Base-by-base conservation (phyloP, 345 rosid genomes). In the Leavenworthia alabamica region DNA sequence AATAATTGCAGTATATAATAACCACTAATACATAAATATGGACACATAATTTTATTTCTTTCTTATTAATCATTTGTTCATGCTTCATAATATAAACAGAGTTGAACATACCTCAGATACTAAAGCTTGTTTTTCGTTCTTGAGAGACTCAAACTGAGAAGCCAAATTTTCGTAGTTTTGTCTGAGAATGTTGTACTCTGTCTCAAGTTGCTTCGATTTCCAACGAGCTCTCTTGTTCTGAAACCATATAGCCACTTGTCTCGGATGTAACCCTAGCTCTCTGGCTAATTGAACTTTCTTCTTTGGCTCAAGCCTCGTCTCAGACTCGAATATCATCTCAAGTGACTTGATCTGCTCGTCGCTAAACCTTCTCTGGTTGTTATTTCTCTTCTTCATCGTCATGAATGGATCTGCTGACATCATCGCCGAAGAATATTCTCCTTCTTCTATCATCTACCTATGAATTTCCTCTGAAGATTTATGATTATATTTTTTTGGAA, bases 161-260 rank as follows among this genome's bases (percentile, higher is more conserved):
- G 89, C 79, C 32, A 89, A 64, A 44, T 49, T 73, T 20, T 75
- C 69, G 66, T 83, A 86, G 77, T 75, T 75, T 60, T 82, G 73
- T 60, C 70, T 74, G 10, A 90, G 77, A 17, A 80, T 24, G 68
- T 52, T 72, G 64, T 67, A 90, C 42, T 90, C 92, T 44, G 72
- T 47, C 68, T 90, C 95, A 0, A 90, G 81, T 71, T 83, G 92
- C 88, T 90, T 90, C 0, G 92, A 80, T 75, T 85, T 90, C 84
- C 86, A 86, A 56, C 95, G 72, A 43, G 92, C 97, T 54, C 97
- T 75, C 79, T 85, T 83, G 69, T 90, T 90, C 74, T 90, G 95
- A 56, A 86, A 90, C 97, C 95, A 90, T 27, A 90, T 86, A 0
- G 95, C 92, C 3, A 90, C 97, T 79, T 90, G 97, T 5, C 95